A percentile compares a stretch with the other conserved stretches of the same genome.
phyloP scores from a whole-genome alignment of 805 yeast species.

The Maudiozyma barnettii region DNA sequence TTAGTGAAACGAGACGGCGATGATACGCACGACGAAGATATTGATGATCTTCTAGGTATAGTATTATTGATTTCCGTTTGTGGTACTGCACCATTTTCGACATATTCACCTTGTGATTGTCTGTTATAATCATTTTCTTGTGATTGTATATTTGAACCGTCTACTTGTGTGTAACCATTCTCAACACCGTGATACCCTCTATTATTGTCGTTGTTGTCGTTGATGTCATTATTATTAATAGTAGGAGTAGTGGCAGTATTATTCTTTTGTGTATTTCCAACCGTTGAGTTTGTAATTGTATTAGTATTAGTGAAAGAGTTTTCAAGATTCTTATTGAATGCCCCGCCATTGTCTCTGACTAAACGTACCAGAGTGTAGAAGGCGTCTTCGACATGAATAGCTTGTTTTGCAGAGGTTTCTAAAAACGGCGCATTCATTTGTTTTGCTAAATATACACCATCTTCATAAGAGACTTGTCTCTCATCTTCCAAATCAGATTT shows the following conservation, averaged over 20 bases:
- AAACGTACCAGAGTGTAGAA: constrained; percentile 60
- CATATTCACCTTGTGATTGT: background rate
- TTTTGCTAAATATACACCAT: constrained; percentile 53
- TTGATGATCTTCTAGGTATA: background rate
- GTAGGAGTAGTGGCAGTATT: no score
- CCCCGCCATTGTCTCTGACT: constrained; percentile 35
- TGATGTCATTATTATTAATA: background rate
- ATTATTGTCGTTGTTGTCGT: background rate
- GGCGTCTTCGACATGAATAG: constrained; percentile 81
- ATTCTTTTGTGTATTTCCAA: background rate
- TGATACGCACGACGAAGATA: background rate
- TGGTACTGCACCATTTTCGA: background rate
- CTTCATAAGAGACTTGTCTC: constrained; percentile 64
- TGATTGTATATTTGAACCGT: background rate
- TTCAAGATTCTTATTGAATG: constrained; percentile 17
- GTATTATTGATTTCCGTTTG: background rate
- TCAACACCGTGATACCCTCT: background rate
- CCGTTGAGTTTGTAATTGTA: background rate
- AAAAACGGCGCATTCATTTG: constrained; percentile 64
- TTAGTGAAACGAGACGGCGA: background rate
- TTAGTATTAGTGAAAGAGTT: background rate
- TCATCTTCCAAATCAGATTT: constrained; percentile 67
- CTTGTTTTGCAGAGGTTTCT: constrained; percentile 89
- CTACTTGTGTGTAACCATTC: background rate
- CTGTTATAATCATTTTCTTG: background rate